Conservation (phyloP, 2,329 filamentous ascomycete genomes). For the Parafenestella ontariensis region DNA sequence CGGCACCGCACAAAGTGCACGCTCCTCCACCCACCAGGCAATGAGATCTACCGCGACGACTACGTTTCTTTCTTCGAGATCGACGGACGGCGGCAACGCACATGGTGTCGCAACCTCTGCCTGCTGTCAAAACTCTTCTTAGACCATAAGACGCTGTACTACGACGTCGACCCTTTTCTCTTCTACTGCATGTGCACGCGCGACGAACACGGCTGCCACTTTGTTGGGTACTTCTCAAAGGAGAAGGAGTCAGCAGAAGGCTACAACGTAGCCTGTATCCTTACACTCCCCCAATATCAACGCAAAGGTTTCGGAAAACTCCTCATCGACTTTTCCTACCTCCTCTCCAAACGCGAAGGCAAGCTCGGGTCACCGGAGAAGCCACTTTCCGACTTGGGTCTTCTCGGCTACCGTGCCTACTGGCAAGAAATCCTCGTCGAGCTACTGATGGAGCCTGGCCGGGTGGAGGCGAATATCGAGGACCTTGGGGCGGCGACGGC, state of each 20-base stretch:
- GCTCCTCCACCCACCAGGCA: constrained; percentile 89
- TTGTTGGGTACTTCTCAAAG: constrained; percentile 99
- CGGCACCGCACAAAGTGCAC: constrained; percentile 91
- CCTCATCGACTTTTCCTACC: constrained; percentile 96
- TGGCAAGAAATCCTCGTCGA: constrained; percentile 97
- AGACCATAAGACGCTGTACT: constrained; percentile 97
- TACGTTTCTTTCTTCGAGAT: constrained; percentile 97
- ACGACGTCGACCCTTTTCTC: constrained; percentile 98
- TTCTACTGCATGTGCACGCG: constrained; percentile 98
- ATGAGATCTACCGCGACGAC: constrained; percentile 96
- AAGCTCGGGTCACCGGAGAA: constrained; percentile 97
- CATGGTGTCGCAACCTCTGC: constrained; percentile 96
- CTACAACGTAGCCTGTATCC: constrained; percentile 97
- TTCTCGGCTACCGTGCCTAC: constrained; percentile 94
- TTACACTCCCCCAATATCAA: constrained; percentile 95
- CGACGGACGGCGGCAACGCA: constrained; percentile 89
- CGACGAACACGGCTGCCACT: constrained; percentile 87
- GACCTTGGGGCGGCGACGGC: constrained; percentile 78
- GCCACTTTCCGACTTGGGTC: constrained; percentile 88
- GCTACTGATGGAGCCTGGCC: constrained; percentile 69
- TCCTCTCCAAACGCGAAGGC: constrained; percentile 91
- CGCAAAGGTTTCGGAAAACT: constrained; percentile 91
- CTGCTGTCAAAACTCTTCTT: constrained; percentile 95
- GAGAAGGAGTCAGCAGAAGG: constrained; percentile 97
- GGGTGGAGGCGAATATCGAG: constrained; percentile 82